Evolutionary conservation across 2,329 filamentous ascomycete genomes (phyloP), one percentile per base, ranked within the genome.

Genomic region (Cladosporium sp.): DNA sequence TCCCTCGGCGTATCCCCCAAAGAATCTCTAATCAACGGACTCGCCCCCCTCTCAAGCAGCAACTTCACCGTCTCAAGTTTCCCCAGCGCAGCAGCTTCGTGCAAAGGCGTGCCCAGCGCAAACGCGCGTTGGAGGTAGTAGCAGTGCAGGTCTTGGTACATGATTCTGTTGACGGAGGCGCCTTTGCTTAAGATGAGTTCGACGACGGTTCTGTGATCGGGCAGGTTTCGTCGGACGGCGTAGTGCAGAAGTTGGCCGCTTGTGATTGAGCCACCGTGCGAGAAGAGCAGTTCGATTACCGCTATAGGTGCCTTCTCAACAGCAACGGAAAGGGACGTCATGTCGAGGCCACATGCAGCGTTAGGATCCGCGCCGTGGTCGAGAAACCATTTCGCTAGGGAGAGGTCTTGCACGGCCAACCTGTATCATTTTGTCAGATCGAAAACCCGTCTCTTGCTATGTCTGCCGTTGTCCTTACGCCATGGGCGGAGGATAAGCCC

Each of bases 401-500:
- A 18, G 9, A 22, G 15, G 36, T 49, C 45, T 27, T 40, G 9
- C 12, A 49, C 36, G 24, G 36, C 36, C 15, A 40, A 41, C 18
- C 45, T 49, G 24, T 30, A 24, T 8, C 27, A 29, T 11, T 12
- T 19, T 40, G 22, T 51, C 8, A 51, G 49, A 40, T 36, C 37
- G 5, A 29, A 12, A 40, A 11, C 19, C 29, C 13, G 20, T 13
- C 36, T 7, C 18, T 36, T 37, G n/a, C n/a, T n/a, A 52, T 6
- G 42, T 22, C 36, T 43, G 9, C n/a, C 19, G 12, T n/a, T 24
- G 20, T 41, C 15, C 50, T 52, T 48, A 47, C 43, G 50, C 34
- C 40, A 52, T 32, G 39, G 43, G 41, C 34, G 36, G 50, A 15
- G 34, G 43, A 30, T 52, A 17, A 9, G 37, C n/a, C n/a, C n/a